These are phyloP conservation scores for Martensiomyces pterosporus DNA, from an alignment of 192 early-diverging fungal species.

Conservation along the genomic window DNA sequence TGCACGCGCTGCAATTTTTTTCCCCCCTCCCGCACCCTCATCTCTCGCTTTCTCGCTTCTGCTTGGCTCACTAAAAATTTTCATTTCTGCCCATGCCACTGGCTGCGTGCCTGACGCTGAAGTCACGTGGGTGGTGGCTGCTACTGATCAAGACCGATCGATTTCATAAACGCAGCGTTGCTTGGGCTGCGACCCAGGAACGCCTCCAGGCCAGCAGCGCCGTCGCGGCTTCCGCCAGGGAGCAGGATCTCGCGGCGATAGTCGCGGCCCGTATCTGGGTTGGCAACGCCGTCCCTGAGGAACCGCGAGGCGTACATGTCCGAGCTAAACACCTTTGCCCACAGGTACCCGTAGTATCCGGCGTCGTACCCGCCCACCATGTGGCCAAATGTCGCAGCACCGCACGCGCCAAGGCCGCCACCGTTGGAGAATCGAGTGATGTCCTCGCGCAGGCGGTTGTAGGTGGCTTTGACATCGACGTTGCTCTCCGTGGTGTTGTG, in stretches of 20 bases:
- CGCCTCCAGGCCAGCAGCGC: constrained; percentile 56
- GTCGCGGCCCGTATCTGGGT: constrained; percentile 51
- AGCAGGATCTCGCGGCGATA: constrained; percentile 66
- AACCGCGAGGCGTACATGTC: constrained; percentile 76
- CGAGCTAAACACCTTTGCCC: constrained; percentile 69
- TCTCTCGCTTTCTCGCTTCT: too few relatives aligned
- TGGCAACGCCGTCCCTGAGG: constrained; percentile 52
- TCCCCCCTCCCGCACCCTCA: too few relatives aligned
- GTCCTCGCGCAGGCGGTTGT: constrained; percentile 26
- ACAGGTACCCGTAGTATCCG: constrained; percentile 70
- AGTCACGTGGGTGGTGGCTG: too few relatives aligned
- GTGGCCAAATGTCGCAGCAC: constrained; percentile 54
- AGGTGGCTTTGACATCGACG: constrained; percentile 24
- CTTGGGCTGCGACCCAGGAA: constrained; percentile 76
- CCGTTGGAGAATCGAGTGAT: constrained; percentile 15
- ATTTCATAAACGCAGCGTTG: constrained; percentile 42
- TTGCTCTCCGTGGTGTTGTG: constrained; percentile 52
- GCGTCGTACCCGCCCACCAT: constrained; percentile 68
- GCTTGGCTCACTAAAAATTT: too few relatives aligned
- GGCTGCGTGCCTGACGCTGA: too few relatives aligned
- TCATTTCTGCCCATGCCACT: too few relatives aligned
- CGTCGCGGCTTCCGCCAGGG: constrained; percentile 64
- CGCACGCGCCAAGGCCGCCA: constrained; percentile 28
- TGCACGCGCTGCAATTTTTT: background rate
- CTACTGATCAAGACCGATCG: too few relatives aligned